Percentiles rank a stretch among this genome's conserved stretches.
Conservation (phyloP, 1,284 basidiomycete species). For the Ganoderma lingzhi region DNA sequence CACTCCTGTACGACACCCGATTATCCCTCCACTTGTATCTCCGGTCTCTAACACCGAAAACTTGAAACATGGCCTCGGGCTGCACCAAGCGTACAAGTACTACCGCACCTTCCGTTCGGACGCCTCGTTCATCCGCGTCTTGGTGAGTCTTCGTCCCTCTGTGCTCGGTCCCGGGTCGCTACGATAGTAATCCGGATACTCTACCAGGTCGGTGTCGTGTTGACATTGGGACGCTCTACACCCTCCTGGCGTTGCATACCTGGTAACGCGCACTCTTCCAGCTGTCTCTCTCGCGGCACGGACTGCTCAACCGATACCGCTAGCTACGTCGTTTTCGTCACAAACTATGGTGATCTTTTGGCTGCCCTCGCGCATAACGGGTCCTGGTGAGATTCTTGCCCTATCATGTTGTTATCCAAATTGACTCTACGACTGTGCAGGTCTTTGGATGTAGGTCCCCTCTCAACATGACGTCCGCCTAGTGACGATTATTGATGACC, state of each 20-base stretch:
- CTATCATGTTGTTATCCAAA: neutral
- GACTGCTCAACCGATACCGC: neutral
- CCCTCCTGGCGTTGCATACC: neutral
- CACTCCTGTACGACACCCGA: neutral
- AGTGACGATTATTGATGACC: neutral
- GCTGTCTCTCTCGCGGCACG: neutral
- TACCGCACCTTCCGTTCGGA: neutral
- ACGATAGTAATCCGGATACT: neutral
- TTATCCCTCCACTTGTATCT: neutral
- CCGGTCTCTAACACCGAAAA: neutral
- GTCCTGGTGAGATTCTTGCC: neutral
- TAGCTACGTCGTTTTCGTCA: neutral
- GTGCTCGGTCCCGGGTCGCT: neutral
- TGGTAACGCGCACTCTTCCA: neutral
- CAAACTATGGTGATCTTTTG: neutral
- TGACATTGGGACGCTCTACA: neutral
- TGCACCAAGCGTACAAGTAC: conserved; percentile 18
- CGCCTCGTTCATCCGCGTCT: neutral
- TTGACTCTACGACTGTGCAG: neutral
- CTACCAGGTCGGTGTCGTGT: neutral
- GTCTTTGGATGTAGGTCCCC: neutral
- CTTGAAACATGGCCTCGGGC: conserved; percentile 5
- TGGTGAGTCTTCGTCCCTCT: neutral
- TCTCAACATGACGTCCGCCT: neutral
- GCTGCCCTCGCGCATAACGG: neutral